phyloP scores from a whole-genome alignment of 352 stramenopile species.

The Phytophthora melonis region DNA sequence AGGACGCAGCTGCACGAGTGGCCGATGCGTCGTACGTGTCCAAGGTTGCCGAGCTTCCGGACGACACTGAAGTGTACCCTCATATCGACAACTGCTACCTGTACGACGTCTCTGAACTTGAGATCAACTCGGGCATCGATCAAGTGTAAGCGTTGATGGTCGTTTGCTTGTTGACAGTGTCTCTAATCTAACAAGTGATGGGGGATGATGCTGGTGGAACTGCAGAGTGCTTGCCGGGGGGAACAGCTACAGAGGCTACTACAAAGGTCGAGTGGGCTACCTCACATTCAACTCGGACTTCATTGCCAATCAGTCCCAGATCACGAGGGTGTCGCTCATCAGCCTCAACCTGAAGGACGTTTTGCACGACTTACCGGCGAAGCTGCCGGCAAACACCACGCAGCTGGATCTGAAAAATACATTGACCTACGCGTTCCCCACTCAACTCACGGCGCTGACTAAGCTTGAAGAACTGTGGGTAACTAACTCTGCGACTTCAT shows the following conservation, averaged over 20 bases:
- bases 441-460: constrained; percentile 20
- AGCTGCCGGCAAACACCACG: constrained; percentile 28
- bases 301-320: constrained; percentile 36
- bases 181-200: constrained; percentile 12
- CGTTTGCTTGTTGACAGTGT: not conserved
- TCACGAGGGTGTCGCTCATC: constrained; percentile 36
- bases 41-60: constrained; percentile 11
- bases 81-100: constrained; percentile 34
- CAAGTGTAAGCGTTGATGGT: constrained; percentile 26
- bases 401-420: constrained; percentile 36
- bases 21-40: constrained; percentile 22
- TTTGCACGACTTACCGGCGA: constrained; percentile 17
- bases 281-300: constrained; percentile 35
- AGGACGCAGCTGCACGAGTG: constrained; percentile 22
- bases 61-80: constrained; percentile 28
- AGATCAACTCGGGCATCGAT: constrained; percentile 22
- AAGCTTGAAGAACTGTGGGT: constrained; percentile 29
- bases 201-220: not conserved
- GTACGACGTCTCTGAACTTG: constrained; percentile 29
- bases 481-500: not conserved
- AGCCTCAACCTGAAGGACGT: constrained; percentile 38
- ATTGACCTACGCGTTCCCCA: constrained; percentile 35
- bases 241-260: constrained; percentile 22
- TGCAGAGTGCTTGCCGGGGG: constrained; percentile 24
- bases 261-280: constrained; percentile 39